Base-by-base conservation (phyloP, 1,284 basidiomycete genomes). In the Xerocomus minutiporus region DNA sequence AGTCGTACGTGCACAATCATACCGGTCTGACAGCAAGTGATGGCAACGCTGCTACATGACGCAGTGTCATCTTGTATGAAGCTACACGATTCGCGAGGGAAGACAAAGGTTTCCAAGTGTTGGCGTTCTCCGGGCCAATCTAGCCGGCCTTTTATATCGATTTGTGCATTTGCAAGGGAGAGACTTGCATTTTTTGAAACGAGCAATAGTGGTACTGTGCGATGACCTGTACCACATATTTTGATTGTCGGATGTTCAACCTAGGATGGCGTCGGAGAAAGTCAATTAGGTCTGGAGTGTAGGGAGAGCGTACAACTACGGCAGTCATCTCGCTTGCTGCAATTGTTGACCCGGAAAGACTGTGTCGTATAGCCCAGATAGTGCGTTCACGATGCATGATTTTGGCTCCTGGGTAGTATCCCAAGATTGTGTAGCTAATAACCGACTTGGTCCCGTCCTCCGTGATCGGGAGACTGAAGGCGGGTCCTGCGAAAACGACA, bases 321-420 rank as follows among this genome's bases (percentile, higher is more conserved):
- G 70, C 66, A 50, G 64, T 73, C 61, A 67, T 73, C 73, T 77
- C 58, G 72, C 74, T 48, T 68, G 71, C 52, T 62, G 68, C 39
- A 5, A 48, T 29, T 1, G 68, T 67, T 26, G 75, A 66, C 20
- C 75, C 73, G 4, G 76, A 73, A n/a, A 79, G 57, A 52, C 73
- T 72, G 59, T 86, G 80, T 56, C 72, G 77, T 83, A 87, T 86
- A 53, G 75, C 71, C 78, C 82, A 85, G 48, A 88, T 67, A 0
- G 76, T 80, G 48, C 76, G 73, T 5, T 75, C 76, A 49, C 65
- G 62, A 26, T 76, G 29, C 1, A 1, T 72, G 13, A 77, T 71
- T 31, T 57, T 54, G 1, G 80, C 52, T 23, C 80, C 80, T 7
- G 80, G 68, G 6, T 79, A 77, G 6, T 73, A 67, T 15, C 73